Evolutionary conservation across 2,329 filamentous ascomycete species (phyloP), one percentile per base, ranked within the genome.

Genomic region (Zopfia rhizophila): DNA sequence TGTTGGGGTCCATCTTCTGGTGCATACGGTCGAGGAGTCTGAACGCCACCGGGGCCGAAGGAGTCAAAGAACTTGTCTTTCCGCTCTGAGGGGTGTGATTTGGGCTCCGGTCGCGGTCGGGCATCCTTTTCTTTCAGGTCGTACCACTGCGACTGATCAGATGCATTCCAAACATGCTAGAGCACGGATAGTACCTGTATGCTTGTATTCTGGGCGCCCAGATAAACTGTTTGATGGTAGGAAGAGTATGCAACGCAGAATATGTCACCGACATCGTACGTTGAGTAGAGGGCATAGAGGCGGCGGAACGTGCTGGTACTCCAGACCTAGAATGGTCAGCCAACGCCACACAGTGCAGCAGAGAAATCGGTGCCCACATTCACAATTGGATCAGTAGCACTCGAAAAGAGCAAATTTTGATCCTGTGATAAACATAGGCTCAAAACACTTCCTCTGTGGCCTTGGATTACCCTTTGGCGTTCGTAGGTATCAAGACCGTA

Each of bases 51-150:
- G 1, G 93, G 87, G 1, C 92, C 91, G 39, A 86, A 82, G 0
- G 92, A 96, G 72, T 97, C 93, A 66, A 97, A 97, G 76, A 97
- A 97, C 17, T 89, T 83, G 69, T 96, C 91, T 51, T 89, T 88
- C 27, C 91, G 82, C 50, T 86, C 82, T 23, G 88, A 87, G 0
- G 89, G 89, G 56, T 93, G 91, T 29, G 83, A 83, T 7, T 83
- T 79, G 7, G 84, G 85, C 48, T 84, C 84, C 38, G 82, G 84
- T 3, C 78, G 75, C 13, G 82, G 88, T 56, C 81, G 76, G 16
- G 80, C 74, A 21, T 80, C 77, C 17, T 84, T 81, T 53, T 90
- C 83, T 59, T 83, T 83, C 43, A 96, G 75, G 55, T 86, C 82
- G 60, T 91, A 89, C 94, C 94, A 99, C 79, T 82, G 31, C 23